phyloP scores from a whole-genome alignment of 2,329 filamentous ascomycete genomes.

The Fusarium beomiforme region DNA sequence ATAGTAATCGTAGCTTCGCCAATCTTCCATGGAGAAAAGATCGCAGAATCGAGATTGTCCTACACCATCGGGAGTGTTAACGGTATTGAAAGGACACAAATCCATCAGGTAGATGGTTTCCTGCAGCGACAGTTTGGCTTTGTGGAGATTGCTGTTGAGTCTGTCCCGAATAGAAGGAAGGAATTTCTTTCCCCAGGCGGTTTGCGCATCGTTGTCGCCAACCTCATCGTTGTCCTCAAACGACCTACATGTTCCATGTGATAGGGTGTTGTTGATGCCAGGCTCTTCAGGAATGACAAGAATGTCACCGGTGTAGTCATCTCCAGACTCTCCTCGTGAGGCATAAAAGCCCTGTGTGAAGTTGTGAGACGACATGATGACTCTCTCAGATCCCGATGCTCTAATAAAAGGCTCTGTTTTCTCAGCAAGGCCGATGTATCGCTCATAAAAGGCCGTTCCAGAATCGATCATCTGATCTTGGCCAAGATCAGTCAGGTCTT shows the following conservation, averaged over 20 bases:
- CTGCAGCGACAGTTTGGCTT: slow-evolving; percentile 69
- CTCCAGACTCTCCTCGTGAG: slow-evolving; percentile 49
- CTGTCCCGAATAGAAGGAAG: slow-evolving; percentile 73
- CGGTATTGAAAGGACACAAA: slow-evolving; percentile 84
- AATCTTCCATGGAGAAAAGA: slow-evolving; percentile 79
- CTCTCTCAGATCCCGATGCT: slow-evolving; percentile 74
- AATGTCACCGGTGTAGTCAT: slow-evolving; percentile 63
- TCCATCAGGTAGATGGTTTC: slow-evolving; percentile 85
- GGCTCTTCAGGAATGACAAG: slow-evolving; percentile 75
- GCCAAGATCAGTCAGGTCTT: slow-evolving; percentile 75
- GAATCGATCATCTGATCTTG: slow-evolving; percentile 77
- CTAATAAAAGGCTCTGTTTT: slow-evolving; percentile 74
- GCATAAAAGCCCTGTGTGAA: slow-evolving; percentile 79
- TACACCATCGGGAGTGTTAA: slow-evolving; percentile 65
- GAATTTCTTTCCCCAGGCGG: slow-evolving; percentile 70
- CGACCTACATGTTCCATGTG: slow-evolving; percentile 74
- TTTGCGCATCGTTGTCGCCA: slow-evolving; percentile 62
- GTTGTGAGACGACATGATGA: slow-evolving; percentile 77
- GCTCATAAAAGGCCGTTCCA: slow-evolving; percentile 77
- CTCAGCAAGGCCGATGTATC: slow-evolving; percentile 72
- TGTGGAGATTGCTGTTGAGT: slow-evolving; percentile 74
- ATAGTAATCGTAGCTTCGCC: slow-evolving; percentile 83
- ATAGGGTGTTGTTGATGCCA: slow-evolving; percentile 82
- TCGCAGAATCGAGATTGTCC: slow-evolving; percentile 76
- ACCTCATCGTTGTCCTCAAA: slow-evolving; percentile 72